Evolutionary conservation across 2,329 filamentous ascomycete genomes (phyloP).

Genomic region (Cordyceps cateniannulata): DNA sequence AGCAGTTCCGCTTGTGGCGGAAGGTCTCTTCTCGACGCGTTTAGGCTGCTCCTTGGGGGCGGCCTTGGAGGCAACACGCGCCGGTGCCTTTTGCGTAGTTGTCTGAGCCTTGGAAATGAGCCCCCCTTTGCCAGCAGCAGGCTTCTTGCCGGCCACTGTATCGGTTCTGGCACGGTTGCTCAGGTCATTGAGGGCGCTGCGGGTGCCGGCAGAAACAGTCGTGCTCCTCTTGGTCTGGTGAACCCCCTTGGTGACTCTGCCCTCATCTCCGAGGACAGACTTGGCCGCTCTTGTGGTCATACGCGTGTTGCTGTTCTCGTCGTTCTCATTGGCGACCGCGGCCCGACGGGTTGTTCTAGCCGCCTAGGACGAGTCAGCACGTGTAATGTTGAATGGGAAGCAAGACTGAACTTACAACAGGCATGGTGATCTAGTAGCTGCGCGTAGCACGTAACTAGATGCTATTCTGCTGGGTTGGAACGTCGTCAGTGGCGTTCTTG

Average conservation of each 20-base stretch:
- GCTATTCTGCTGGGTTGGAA: conserved; percentile 2
- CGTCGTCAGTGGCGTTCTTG: neutral
- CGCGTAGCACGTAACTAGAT: conserved; percentile 11
- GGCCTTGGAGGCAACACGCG: conserved; percentile 58
- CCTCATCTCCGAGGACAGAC: conserved; percentile 58
- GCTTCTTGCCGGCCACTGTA: conserved; percentile 68
- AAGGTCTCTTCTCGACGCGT: conserved; percentile 55
- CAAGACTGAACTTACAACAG: conserved; percentile 8
- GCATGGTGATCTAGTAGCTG: conserved; percentile 11
- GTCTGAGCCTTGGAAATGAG: conserved; percentile 77
- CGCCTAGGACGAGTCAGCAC: conserved; percentile 29
- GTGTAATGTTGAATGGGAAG: neutral
- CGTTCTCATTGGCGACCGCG: conserved; percentile 83
- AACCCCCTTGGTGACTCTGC: conserved; percentile 57
- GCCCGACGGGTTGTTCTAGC: conserved; percentile 67
- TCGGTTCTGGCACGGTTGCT: conserved; percentile 89
- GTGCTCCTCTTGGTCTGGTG: conserved; percentile 64
- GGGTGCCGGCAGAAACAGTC: conserved; percentile 55
- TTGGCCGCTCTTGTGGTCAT: conserved; percentile 93
- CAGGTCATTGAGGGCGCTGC: conserved; percentile 83
- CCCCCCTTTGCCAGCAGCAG: conserved; percentile 52
- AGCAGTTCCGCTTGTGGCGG: conserved; percentile 56
- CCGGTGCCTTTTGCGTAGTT: conserved; percentile 67
- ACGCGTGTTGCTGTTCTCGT: conserved; percentile 83
- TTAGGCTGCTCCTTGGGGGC: conserved; percentile 55